These are phyloP conservation scores for Colletotrichum sublineola DNA, from an alignment of 2,329 filamentous ascomycete species.

Conservation along the genomic window DNA sequence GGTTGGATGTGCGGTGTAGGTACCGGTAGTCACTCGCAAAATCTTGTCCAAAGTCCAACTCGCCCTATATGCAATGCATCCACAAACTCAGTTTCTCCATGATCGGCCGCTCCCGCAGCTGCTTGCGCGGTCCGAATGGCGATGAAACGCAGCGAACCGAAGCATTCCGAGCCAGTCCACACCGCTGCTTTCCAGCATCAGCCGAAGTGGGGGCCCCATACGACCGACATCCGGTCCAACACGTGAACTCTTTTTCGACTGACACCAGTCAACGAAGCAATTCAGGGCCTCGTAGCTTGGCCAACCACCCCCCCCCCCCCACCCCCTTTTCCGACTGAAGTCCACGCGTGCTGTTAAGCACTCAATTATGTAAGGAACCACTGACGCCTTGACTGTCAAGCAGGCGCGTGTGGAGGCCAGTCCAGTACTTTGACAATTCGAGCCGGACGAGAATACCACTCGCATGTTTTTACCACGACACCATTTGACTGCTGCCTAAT, in stretches of 20 bases:
- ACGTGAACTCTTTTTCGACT: background rate
- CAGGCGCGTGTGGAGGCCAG: background rate
- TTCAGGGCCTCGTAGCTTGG: background rate
- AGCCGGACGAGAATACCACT: conserved; percentile 5
- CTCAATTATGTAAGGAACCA: conserved; percentile 22
- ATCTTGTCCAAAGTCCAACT: background rate
- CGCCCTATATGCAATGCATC: conserved; percentile 1
- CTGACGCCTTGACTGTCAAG: background rate
- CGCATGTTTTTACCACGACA: background rate
- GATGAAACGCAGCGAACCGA: conserved; percentile 16
- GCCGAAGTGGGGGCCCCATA: conserved; percentile 14
- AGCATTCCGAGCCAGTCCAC: background rate
- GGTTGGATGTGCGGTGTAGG: background rate
- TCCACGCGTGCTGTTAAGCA: background rate
- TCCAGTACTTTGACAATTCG: background rate
- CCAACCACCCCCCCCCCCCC: no score
- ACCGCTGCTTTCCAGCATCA: background rate
- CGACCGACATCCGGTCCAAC: conserved; percentile 15
- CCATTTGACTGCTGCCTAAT: background rate
- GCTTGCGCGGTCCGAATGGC: conserved; percentile 4
- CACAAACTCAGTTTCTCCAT: background rate
- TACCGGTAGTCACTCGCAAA: background rate
- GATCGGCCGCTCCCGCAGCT: conserved; percentile 14
- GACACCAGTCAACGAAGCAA: conserved; percentile 10
- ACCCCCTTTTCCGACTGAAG: no score